These are phyloP conservation scores for Spatholobus suberectus DNA, from an alignment of 306 rosid genomes.

Conservation along the genomic window DNA sequence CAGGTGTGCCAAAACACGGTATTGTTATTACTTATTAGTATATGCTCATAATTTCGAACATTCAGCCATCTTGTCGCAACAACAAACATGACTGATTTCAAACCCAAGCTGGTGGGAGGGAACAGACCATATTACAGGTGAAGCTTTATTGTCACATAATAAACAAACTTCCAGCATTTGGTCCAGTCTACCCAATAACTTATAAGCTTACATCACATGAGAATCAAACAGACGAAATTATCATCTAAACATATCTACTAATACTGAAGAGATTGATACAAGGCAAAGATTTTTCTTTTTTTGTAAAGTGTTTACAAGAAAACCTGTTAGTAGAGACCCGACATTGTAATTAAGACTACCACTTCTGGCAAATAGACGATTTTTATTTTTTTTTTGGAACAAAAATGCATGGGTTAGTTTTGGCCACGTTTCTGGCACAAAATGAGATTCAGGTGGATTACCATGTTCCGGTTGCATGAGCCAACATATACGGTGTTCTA, in stretches of 20 bases:
- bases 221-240: not conserved
- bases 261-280: not conserved
- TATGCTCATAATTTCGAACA: not conserved
- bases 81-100: not conserved
- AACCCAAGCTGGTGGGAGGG: not conserved
- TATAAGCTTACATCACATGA: not conserved
- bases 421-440: conserved; percentile 32
- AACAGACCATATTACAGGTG: not conserved
- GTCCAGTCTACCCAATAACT: not conserved
- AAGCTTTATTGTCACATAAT: not conserved
- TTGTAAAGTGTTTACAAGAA: conserved; percentile 11
- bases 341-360: not conserved
- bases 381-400: not conserved
- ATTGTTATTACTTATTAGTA: not conserved
- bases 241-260: conserved; percentile 10
- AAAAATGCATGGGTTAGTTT: conserved; percentile 37
- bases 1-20: not conserved
- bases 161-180: conserved; percentile 9
- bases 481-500: conserved; percentile 21
- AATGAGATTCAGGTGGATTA: conserved; percentile 25
- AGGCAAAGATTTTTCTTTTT: not conserved
- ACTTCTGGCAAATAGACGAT: not conserved
- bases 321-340: conserved; percentile 19
- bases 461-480: conserved; percentile 14
- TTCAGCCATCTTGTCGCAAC: not conserved